Evolutionary conservation across 768 basidiomycete species (phyloP).

Genomic region (Trametes meyenii): DNA sequence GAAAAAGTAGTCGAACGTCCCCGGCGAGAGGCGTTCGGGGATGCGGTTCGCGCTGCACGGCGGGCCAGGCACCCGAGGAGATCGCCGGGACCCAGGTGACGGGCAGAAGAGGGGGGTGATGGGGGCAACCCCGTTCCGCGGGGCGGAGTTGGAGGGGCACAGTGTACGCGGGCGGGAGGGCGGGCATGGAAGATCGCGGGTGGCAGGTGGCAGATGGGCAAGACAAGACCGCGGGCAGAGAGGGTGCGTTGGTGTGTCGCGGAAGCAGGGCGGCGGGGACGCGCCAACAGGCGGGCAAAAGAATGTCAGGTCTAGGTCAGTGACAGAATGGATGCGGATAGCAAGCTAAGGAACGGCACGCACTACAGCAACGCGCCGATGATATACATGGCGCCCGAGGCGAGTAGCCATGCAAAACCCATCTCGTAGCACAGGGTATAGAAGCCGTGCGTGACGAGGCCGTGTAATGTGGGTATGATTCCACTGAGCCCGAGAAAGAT

Average conservation of each 20-base stretch:
- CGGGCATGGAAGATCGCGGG: no score
- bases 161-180: background rate
- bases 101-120: background rate
- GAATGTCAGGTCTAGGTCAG: slow-evolving; percentile 1
- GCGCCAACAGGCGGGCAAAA: background rate
- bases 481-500: slow-evolving; percentile 74
- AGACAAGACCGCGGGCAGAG: background rate
- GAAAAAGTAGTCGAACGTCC: slow-evolving; percentile 77
- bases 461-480: slow-evolving; percentile 69
- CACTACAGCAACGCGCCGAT: slow-evolving; percentile 82
- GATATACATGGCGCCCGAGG: slow-evolving; percentile 77
- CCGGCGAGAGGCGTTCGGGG: slow-evolving; percentile 75
- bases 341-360: slow-evolving; percentile 32
- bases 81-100: background rate
- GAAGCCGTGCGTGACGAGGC: slow-evolving; percentile 60
- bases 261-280: background rate
- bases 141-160: background rate
- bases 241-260: background rate
- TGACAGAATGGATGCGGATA: background rate
- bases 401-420: slow-evolving; percentile 71
- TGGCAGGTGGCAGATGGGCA: background rate
- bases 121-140: background rate
- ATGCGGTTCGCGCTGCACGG: slow-evolving; percentile 73
- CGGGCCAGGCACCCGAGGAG: background rate
- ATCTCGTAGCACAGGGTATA: slow-evolving; percentile 56